Percentiles rank a stretch among this genome's conserved stretches.
phyloP scores from a whole-genome alignment of 169 alveolate genomes.

The Cryptosporidium tyzzeri region DNA sequence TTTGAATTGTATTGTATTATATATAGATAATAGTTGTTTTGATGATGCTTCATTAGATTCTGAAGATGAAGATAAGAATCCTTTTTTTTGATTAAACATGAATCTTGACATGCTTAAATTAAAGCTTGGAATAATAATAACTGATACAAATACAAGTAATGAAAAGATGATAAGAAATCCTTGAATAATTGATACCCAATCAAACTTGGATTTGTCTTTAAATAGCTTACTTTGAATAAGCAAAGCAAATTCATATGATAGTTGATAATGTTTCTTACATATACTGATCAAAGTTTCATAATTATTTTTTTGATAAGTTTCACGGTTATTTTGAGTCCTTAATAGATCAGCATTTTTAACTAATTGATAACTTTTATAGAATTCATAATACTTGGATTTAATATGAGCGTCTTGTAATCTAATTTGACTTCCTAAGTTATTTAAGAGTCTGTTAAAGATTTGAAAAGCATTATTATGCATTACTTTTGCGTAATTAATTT shows the following conservation, averaged over 20 bases:
- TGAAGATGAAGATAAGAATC: neutral
- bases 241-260: conserved; percentile 7
- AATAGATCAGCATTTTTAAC: neutral
- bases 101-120: conserved; percentile 7
- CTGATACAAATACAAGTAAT: conserved; percentile 8
- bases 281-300: neutral
- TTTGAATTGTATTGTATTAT: neutral
- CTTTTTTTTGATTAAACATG: conserved; percentile 9
- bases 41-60: neutral
- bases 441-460: neutral
- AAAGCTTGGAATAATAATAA: conserved; percentile 1
- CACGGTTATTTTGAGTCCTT: neutral
- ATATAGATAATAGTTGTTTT: neutral
- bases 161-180: conserved; percentile 1
- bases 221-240: neutral
- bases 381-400: neutral
- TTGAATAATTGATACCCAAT: conserved; percentile 13
- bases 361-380: neutral
- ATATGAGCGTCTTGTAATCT: neutral
- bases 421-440: neutral
- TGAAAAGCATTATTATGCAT: conserved; percentile 69
- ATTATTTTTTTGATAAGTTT: too few species aligned
- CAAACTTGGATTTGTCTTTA: conserved; percentile 26
- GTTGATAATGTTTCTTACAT: conserved; percentile 9
- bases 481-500: conserved; percentile 5